Evolutionary conservation across 2,329 filamentous ascomycete species (phyloP).

Genomic region (Cercospora zeae-maydis): DNA sequence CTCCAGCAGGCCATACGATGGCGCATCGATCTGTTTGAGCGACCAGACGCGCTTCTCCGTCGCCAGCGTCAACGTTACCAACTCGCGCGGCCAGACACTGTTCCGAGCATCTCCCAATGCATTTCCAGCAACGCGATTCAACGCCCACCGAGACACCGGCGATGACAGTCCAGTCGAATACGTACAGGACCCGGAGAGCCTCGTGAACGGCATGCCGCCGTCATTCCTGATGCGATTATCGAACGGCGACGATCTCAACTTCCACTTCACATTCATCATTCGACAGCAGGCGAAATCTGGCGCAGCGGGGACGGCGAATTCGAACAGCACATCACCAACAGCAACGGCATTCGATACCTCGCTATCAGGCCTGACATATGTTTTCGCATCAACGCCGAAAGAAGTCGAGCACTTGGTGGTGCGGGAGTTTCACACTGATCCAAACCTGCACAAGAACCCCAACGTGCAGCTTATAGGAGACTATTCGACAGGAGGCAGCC

Average conservation of each 20-base stretch:
- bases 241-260: slow-evolving; percentile 88
- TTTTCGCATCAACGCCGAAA: slow-evolving; percentile 77
- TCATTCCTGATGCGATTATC: slow-evolving; percentile 80
- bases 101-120: slow-evolving; percentile 78
- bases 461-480: slow-evolving; percentile 96
- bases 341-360: slow-evolving; percentile 59
- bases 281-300: slow-evolving; percentile 47
- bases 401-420: slow-evolving; percentile 94
- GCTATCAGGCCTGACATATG: slow-evolving; percentile 86
- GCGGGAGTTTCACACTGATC: slow-evolving; percentile 92
- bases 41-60: slow-evolving; percentile 91
- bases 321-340: slow-evolving; percentile 9
- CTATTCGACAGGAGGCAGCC: slow-evolving; percentile 75
- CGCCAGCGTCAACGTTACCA: slow-evolving; percentile 76
- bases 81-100: slow-evolving; percentile 71
- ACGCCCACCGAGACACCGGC: slow-evolving; percentile 65
- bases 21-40: slow-evolving; percentile 73
- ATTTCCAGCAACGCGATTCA: slow-evolving; percentile 77
- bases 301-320: slow-evolving; percentile 23
- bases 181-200: slow-evolving; percentile 80
- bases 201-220: slow-evolving; percentile 47
- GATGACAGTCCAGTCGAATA: slow-evolving; percentile 82
- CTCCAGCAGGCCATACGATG: slow-evolving; percentile 83
- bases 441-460: slow-evolving; percentile 93
- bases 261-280: slow-evolving; percentile 88